Evolutionary conservation across 164 flowering plant species (phyloP), one percentile per base, ranked within the genome.

Genomic region (Liquidambar formosana): DNA sequence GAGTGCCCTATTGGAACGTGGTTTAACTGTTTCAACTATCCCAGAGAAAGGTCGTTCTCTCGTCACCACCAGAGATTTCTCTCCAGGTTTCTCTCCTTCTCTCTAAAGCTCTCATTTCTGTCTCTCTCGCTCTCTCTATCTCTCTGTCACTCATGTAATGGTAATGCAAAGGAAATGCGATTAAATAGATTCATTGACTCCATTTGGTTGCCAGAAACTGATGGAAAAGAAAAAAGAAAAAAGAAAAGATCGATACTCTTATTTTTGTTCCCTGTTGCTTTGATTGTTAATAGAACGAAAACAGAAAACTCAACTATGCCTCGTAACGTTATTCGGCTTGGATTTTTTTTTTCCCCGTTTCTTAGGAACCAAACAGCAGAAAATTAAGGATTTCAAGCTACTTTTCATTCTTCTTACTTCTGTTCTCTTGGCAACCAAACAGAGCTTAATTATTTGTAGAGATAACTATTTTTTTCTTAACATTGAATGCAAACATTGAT

Each of bases 31-130:
- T 64, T 78, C 89, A 9, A 75, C 70, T 8, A 63, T 67, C 10
- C 84, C 89, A 1, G 88, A 82, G 8, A 91, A 89, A 79, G 99
- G 97, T 43, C 95, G 99, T 14, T 87, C 85, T 72, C 90, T 95
- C 68, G 45, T 88, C 73, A 60, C 94, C 64, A 57, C 84, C 66
- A 86, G 81, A 69, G 81, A 91, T 67, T 92, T 91, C 79, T 78
- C 73, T 70, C 94, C 97, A 81, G 97, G 99, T 92, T 51, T 66
- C 51, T 62, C 56, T 57, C 28, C 43, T 56, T 64, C 59, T 66
- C 58, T 63, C 18, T 22, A 21, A 25, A 19, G 45, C 12, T 53
- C 26, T n/a, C n/a, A n/a, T n/a, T n/a, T n/a, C n/a, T n/a, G n/a
- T n/a, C n/a, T n/a, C n/a, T 60, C 58, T 44, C 16, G 5, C 18